Conservation (phyloP, 345 rosid genomes). For the Aegle marmelos region DNA sequence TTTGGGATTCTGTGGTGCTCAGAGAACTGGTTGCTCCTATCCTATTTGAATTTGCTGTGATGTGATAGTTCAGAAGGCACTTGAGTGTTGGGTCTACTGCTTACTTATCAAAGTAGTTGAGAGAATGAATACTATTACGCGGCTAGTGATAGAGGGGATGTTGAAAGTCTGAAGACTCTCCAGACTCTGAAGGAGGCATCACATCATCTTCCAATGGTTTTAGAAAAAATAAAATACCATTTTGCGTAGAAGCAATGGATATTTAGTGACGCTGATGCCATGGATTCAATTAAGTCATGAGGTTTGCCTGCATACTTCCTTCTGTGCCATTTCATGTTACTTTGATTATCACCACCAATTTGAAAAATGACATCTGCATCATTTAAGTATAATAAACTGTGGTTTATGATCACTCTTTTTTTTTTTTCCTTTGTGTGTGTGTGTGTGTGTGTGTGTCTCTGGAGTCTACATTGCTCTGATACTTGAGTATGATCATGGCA, state of each 20-base stretch:
- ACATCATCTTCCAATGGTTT: background rate
- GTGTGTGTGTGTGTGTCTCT: no score
- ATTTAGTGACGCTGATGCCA: background rate
- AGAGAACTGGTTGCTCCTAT: background rate
- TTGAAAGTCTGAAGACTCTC: background rate
- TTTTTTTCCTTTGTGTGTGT: no score
- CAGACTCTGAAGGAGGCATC: background rate
- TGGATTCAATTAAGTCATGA: background rate
- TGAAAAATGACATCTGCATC: background rate
- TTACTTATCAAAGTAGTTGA: background rate
- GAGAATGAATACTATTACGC: background rate
- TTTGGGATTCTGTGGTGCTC: background rate
- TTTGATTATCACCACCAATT: background rate
- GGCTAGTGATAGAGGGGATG: background rate
- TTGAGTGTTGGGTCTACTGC: background rate
- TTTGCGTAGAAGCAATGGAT: background rate
- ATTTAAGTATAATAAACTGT: background rate
- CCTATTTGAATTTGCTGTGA: background rate
- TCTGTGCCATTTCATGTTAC: background rate
- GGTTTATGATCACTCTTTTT: no score
- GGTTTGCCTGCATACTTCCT: constrained; percentile 3
- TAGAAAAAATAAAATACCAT: background rate
- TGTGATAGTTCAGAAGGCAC: background rate
- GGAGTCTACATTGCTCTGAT: background rate
- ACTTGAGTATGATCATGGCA: background rate